Conservation (phyloP, 495 filamentous ascomycete genomes). For the Aspergillus diversus region DNA sequence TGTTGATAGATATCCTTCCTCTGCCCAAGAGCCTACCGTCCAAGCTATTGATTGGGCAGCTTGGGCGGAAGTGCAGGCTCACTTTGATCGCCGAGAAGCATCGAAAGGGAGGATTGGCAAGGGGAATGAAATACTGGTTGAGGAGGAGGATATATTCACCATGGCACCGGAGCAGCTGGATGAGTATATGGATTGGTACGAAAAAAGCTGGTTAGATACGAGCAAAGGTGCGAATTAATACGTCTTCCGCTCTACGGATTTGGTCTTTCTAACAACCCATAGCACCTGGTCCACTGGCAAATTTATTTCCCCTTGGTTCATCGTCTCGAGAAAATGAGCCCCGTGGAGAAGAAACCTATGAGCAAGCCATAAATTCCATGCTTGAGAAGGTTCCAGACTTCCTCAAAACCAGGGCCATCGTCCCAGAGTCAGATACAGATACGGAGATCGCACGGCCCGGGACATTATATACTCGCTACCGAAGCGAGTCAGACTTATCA, state of each 20-base stretch:
- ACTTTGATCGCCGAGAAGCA: conserved; percentile 37
- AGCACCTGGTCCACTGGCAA: conserved; percentile 45
- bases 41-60: conserved; percentile 69
- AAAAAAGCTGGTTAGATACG: conserved; percentile 67
- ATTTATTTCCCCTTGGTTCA: conserved; percentile 54
- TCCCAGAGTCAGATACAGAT: conserved; percentile 35
- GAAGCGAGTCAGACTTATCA: conserved; percentile 58
- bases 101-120: conserved; percentile 34
- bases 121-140: conserved; percentile 54
- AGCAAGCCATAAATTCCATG: conserved; percentile 37
- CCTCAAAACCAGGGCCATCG: conserved; percentile 35
- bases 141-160: conserved; percentile 66
- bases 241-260: neutral
- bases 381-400: conserved; percentile 43
- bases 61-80: conserved; percentile 64
- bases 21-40: conserved; percentile 60
- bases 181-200: conserved; percentile 88
- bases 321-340: conserved; percentile 20
- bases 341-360: conserved; percentile 23
- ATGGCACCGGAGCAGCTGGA: conserved; percentile 73
- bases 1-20: conserved; percentile 57
- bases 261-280: conserved; percentile 8
- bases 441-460: conserved; percentile 50
- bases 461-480: conserved; percentile 60
- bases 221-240: conserved; percentile 26